phyloP scores from a whole-genome alignment of 108 stramenopile species.

The Skeletonema menzelii region DNA sequence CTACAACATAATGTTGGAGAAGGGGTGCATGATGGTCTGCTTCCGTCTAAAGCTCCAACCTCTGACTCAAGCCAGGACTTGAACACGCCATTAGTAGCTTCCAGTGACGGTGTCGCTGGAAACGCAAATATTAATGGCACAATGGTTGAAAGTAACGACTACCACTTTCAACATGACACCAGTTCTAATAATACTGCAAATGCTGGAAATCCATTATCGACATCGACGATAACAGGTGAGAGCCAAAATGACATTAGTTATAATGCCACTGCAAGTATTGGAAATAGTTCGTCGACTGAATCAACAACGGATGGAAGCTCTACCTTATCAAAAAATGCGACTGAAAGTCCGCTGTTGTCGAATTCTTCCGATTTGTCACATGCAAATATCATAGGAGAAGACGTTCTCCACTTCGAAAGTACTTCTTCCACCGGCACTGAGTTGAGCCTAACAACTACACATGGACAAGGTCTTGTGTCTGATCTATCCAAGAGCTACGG shows the following conservation, averaged over 20 bases:
- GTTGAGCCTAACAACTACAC: constrained; percentile 7
- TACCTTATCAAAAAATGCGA: background rate
- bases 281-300: background rate
- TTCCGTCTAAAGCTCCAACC: background rate
- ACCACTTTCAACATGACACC: background rate
- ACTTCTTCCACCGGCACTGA: background rate
- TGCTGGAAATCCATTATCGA: background rate
- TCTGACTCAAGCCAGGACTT: background rate
- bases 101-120: too few species aligned
- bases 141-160: background rate
- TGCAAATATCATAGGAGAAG: background rate
- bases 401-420: background rate
- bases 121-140: background rate
- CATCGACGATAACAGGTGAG: background rate
- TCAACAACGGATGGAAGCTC: background rate
- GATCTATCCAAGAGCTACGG: constrained; percentile 21
- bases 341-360: background rate
- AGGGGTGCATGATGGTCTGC: background rate
- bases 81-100: background rate
- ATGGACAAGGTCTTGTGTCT: constrained; percentile 10
- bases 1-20: background rate
- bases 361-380: background rate
- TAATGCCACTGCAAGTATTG: background rate
- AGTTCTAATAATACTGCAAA: background rate
- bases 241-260: background rate